Evolutionary conservation across 1,284 basidiomycete species (phyloP), one percentile per base, ranked within the genome.

Genomic region (Xerocomus amazonicus): DNA sequence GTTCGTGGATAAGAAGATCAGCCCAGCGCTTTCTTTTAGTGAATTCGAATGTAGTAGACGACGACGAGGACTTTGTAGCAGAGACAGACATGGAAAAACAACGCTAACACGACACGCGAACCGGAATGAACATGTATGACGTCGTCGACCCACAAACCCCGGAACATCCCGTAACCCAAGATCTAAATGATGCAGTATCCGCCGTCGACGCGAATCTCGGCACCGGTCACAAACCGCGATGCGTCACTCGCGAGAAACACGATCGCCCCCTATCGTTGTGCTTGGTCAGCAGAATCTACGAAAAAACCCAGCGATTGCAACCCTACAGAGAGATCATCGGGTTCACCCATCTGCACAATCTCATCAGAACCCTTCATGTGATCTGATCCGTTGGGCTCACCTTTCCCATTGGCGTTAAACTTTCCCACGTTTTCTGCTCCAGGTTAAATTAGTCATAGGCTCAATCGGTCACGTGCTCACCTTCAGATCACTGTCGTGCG

Each of bases 171-270:
- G 45, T 7, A 4, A 47, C 29, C 26, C 8, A 34, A 16, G 43
- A 12, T 9, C 75, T 47, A 89, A 56, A 88, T 75, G 48, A 75
- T 60, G 66, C 83, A 86, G 66, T 93, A 93, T 19, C 91, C 92
- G 26, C 92, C 92, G 60, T 95, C 92, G 38, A 95, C 83, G 14
- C 84, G 81, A 54, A 95, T 72, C 60, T 95, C 90, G 4, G 83
- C 73, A 8, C 92, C 92, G 2, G 92, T 95, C 73, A 92, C 84
- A 69, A 92, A 94, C 42, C 77, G 80, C 35, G 88, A 90, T 14
- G 91, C 90, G 65, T 93, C 92, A 60, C 86, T 90, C 10, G 87
- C 81, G 19, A 95, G 77, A 69, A 87, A 94, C 48, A 95, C 86
- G 56, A 92, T 77, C 37, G 91, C 91, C 23, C 89, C 89, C 82